Evolutionary conservation across 345 rosid species (phyloP).

Genomic region (Tarenaya hassleriana): DNA sequence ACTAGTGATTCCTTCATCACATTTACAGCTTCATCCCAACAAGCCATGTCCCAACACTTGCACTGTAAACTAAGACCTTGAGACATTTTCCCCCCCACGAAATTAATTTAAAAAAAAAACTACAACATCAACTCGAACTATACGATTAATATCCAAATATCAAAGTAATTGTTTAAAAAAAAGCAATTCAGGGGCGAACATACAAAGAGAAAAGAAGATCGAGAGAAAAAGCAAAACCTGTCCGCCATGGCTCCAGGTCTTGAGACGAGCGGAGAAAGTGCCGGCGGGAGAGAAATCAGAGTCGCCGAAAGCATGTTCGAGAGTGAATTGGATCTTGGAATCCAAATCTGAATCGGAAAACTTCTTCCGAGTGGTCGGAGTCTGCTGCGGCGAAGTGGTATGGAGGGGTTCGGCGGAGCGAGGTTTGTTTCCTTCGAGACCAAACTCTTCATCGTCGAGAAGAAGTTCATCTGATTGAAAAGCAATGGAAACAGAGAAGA

Average conservation of each 20-base stretch:
- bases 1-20: background rate
- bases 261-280: conserved; percentile 90
- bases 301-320: conserved; percentile 90
- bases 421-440: conserved; percentile 47
- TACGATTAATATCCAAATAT: background rate
- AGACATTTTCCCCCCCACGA: too few relatives aligned
- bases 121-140: background rate
- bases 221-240: conserved; percentile 39
- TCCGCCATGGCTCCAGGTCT: conserved; percentile 71
- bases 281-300: conserved; percentile 78
- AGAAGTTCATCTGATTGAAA: conserved; percentile 89
- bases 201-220: background rate
- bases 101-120: too few relatives aligned
- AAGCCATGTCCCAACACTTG: background rate
- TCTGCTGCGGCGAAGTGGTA: conserved; percentile 29
- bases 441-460: conserved; percentile 77
- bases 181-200: too few relatives aligned
- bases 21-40: background rate
- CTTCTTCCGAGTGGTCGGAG: conserved; percentile 41
- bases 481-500: conserved; percentile 26
- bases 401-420: conserved; percentile 34
- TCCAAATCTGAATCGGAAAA: conserved; percentile 77
- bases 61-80: background rate
- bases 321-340: conserved; percentile 86
- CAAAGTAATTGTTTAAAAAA: too few relatives aligned